Evolutionary conservation across 2,329 filamentous ascomycete species (phyloP), one percentile per base, ranked within the genome.

Genomic region (Elsinoe batatas): DNA sequence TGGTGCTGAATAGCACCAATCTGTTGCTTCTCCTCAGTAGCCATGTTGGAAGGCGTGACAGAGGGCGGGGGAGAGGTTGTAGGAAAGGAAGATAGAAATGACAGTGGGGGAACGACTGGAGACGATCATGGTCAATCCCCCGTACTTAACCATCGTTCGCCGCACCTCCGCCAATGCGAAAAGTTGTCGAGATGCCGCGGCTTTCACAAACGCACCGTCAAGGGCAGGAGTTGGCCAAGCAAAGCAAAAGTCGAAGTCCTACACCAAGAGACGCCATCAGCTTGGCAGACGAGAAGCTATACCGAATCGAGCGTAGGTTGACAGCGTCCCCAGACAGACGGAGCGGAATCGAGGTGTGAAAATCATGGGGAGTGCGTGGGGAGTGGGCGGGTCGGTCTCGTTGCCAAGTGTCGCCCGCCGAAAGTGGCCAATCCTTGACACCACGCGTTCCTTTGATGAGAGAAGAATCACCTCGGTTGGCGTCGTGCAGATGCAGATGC

Each of bases 201-300:
- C 47, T 37, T 36, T 37, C 5, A 33, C 32, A 33, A 8, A 30
- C 26, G 26, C 26, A 30, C 26, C 26, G 26, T 51, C 32, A 18
- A 35, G 47, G 47, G 47, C 47, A 38, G 17, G 47, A 36, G 35
- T 36, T 38, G 35, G 47, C 47, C 47, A 51, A 51, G 47, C 26
- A 38, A 22, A 26, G n/a, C n/a, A 51, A 38, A 38, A 51, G 47
- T 37, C 47, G 35, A 51, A 37, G 35, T 51, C 32, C 33, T 37
- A 51, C 47, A 51, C 47, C 47, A 51, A 51, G 47, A 51, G 47
- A 13, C 47, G 37, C 47, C 47, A 51, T 51, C 47, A 35, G 33
- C 47, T 51, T 51, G 47, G 47, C 47, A 51, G 33, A 33, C 47
- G 32, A 36, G 33, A 6, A 11, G 12, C 32, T 51, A 38, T 22